A percentile compares a stretch with the other conserved stretches of the same genome.
Conservation (phyloP, 2,329 filamentous ascomycete genomes). For the Neocucurbitaria cava region DNA sequence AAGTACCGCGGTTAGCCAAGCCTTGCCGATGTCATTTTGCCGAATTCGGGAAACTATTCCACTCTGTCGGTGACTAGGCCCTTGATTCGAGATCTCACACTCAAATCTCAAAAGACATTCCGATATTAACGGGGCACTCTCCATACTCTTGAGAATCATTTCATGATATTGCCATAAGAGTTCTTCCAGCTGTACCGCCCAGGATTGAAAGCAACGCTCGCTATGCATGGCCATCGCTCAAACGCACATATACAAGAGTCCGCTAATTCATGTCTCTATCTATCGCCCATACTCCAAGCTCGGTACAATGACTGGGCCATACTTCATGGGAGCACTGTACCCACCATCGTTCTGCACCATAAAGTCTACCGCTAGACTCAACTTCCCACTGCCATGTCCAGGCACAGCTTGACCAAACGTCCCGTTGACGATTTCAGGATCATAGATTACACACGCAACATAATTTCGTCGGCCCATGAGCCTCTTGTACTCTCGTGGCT, state of each 20-base stretch:
- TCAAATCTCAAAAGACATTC: background rate
- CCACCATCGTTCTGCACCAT: slow-evolving; percentile 92
- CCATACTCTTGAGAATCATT: background rate
- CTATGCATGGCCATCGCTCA: slow-evolving; percentile 28
- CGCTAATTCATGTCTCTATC: slow-evolving; percentile 2
- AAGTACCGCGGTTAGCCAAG: slow-evolving; percentile 20
- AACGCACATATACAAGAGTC: slow-evolving; percentile 8
- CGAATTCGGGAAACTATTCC: slow-evolving; percentile 28
- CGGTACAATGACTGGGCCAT: slow-evolving; percentile 94
- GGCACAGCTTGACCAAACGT: slow-evolving; percentile 50
- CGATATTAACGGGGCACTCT: too few relatives aligned
- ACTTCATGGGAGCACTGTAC: slow-evolving; percentile 86
- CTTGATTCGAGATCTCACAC: too few relatives aligned
- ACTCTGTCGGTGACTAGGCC: background rate
- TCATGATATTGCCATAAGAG: background rate
- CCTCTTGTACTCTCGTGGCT: slow-evolving; percentile 81
- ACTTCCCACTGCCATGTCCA: slow-evolving; percentile 52
- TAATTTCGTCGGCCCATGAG: slow-evolving; percentile 95
- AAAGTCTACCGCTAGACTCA: slow-evolving; percentile 94
- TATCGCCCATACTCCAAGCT: slow-evolving; percentile 62
- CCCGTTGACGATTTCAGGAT: slow-evolving; percentile 75
- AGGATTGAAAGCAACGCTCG: slow-evolving; percentile 20
- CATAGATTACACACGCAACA: slow-evolving; percentile 90
- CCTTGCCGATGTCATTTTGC: slow-evolving; percentile 24
- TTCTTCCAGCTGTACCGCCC: background rate